Conservation (phyloP, 139 green algal genomes). For the Chlorella sp. region DNA sequence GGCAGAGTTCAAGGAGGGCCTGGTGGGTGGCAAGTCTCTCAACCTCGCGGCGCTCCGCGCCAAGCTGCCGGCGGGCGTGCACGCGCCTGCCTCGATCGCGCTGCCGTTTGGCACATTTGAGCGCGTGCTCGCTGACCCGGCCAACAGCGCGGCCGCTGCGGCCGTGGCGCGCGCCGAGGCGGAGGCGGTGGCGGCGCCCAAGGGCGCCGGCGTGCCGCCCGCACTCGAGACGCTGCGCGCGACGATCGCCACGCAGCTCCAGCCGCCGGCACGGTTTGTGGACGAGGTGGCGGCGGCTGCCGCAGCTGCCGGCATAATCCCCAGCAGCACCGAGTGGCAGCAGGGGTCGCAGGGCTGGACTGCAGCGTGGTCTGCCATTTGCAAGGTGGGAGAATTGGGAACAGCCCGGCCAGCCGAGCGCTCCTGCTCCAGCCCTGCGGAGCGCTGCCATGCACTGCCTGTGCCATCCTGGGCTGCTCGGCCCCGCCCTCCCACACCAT, state of each 20-base stretch:
- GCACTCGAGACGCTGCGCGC: slow-evolving; percentile 47
- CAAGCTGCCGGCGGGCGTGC: slow-evolving; percentile 40
- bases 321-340: slow-evolving; percentile 11
- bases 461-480: not conserved
- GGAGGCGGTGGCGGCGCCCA: slow-evolving; percentile 30
- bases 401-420: too few relatives aligned
- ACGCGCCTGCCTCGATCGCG: slow-evolving; percentile 62
- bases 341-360: slow-evolving; percentile 33
- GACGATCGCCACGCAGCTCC: slow-evolving; percentile 37
- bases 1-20: slow-evolving; percentile 50
- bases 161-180: slow-evolving; percentile 33
- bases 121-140: slow-evolving; percentile 54
- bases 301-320: slow-evolving; percentile 37
- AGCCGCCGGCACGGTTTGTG: slow-evolving; percentile 43
- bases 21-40: slow-evolving; percentile 80
- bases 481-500: too few relatives aligned
- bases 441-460: not conserved
- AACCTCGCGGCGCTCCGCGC: slow-evolving; percentile 67
- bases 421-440: too few relatives aligned
- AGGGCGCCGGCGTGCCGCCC: slow-evolving; percentile 14
- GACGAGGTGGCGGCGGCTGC: slow-evolving; percentile 43
- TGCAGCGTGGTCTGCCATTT: slow-evolving; percentile 73
- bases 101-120: slow-evolving; percentile 91
- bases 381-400: slow-evolving; percentile 45
- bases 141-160: slow-evolving; percentile 48